Conservation (phyloP, 163 green algal species). For the Chlorella variabilis region DNA sequence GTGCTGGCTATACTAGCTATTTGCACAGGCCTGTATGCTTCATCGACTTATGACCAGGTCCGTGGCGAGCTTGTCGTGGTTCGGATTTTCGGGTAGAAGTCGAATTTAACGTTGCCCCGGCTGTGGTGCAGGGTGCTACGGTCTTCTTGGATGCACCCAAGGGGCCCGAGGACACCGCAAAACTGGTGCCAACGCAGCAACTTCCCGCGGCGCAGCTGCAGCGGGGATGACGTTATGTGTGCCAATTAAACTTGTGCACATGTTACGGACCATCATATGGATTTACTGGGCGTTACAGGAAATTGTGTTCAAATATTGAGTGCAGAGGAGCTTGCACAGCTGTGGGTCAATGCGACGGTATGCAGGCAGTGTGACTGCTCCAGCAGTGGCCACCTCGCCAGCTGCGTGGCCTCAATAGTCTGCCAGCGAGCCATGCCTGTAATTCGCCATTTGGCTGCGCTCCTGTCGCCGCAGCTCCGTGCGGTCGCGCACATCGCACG, state of each 20-base stretch:
- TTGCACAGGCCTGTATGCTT: constrained; percentile 4
- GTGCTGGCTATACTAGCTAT: not conserved
- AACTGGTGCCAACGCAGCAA: constrained; percentile 5
- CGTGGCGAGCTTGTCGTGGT: not conserved
- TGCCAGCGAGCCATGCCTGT: constrained; percentile 29
- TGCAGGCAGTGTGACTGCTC: no score
- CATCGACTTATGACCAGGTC: constrained; percentile 20
- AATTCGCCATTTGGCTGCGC: constrained; percentile 29
- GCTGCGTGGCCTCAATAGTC: constrained; percentile 2
- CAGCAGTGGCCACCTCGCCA: no score
- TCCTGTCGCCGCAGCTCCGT: constrained; percentile 33
- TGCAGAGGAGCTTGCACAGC: no score
- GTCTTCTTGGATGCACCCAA: constrained; percentile 31
- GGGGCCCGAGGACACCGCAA: not conserved
- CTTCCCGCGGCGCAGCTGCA: constrained; percentile 22
- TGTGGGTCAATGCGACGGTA: no score
- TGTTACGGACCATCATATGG: no score
- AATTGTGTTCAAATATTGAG: no score
- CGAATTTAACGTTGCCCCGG: not conserved
- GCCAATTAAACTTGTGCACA: no score
- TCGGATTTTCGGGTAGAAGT: not conserved
- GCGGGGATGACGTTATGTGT: no score
- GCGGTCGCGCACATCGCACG: constrained; percentile 34
- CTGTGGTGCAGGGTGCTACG: constrained; percentile 11
- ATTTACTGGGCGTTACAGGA: no score